Conservation (phyloP, 495 filamentous ascomycete species). For the Aspergillus kassunensis region DNA sequence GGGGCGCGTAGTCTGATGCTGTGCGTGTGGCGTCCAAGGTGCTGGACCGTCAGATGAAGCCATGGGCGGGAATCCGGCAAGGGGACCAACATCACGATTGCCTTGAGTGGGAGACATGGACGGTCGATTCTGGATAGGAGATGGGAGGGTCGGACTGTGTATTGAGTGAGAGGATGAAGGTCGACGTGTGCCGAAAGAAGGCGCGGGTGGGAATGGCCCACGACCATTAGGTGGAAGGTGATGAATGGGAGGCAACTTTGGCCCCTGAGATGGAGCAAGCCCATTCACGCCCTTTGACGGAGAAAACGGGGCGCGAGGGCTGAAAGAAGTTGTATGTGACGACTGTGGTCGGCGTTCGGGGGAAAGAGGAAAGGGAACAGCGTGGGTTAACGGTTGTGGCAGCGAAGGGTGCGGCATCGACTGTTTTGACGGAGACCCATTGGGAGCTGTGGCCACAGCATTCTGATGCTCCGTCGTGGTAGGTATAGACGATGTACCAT, state of each 20-base stretch:
- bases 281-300: constrained; percentile 36
- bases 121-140: constrained; percentile 42
- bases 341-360: constrained; percentile 39
- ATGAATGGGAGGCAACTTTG: constrained; percentile 32
- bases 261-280: constrained; percentile 21
- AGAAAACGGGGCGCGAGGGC: constrained; percentile 35
- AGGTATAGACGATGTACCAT: constrained; percentile 18
- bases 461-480: constrained; percentile 31
- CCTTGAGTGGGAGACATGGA: constrained; percentile 51
- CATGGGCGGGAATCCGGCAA: constrained; percentile 40
- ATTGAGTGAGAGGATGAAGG: constrained; percentile 46
- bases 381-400: constrained; percentile 22
- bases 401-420: constrained; percentile 17
- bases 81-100: constrained; percentile 43
- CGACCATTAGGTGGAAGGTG: constrained; percentile 29
- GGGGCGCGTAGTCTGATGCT: constrained; percentile 32
- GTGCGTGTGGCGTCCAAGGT: constrained; percentile 36
- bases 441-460: constrained; percentile 17
- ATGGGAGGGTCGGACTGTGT: constrained; percentile 31
- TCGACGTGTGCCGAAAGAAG: constrained; percentile 36
- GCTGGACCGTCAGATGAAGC: constrained; percentile 27
- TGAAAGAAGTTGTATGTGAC: constrained; percentile 25
- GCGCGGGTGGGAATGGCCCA: constrained; percentile 20
- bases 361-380: constrained; percentile 33
- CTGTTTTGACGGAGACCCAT: constrained; percentile 18